These are phyloP conservation scores for Penicilliopsis zonata DNA, from an alignment of 495 filamentous ascomycete genomes.

Conservation along the genomic window DNA sequence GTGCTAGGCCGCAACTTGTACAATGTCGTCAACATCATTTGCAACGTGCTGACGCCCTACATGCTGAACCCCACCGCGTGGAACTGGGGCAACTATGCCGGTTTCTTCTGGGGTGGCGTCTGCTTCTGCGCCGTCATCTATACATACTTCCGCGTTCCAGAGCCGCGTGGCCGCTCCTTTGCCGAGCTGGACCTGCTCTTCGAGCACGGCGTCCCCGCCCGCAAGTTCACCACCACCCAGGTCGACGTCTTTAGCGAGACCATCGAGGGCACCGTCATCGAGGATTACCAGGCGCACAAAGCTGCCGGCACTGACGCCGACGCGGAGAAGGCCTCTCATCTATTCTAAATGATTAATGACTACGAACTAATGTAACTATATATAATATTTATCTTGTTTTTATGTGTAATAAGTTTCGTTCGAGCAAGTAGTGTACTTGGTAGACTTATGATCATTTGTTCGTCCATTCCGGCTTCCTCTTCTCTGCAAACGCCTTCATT, in stretches of 20 bases:
- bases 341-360: constrained; percentile 12
- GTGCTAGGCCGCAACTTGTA: constrained; percentile 60
- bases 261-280: constrained; percentile 23
- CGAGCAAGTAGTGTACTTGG: too few relatives aligned
- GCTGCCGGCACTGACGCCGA: constrained; percentile 11
- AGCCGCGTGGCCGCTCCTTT: constrained; percentile 57
- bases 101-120: constrained; percentile 72
- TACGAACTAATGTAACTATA: too few relatives aligned
- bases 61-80: constrained; percentile 66
- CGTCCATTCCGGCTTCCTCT: constrained; percentile 86
- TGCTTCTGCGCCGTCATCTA: constrained; percentile 65
- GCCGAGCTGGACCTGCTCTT: constrained; percentile 68
- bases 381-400: too few relatives aligned
- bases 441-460: constrained; percentile 70
- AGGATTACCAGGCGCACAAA: constrained; percentile 1
- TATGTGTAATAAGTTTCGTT: too few relatives aligned
- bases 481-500: constrained; percentile 91
- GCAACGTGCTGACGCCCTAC: constrained; percentile 58
- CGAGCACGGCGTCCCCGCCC: constrained; percentile 48
- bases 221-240: constrained; percentile 53
- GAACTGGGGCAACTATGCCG: constrained; percentile 66
- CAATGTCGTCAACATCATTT: constrained; percentile 59
- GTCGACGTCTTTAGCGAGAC: constrained; percentile 58
- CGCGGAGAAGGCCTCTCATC: constrained; percentile 19
- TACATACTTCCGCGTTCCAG: constrained; percentile 64